Evolutionary conservation across 1,284 basidiomycete species (phyloP), one percentile per base, ranked within the genome.

Genomic region (Ceratobasidium theobromae): DNA sequence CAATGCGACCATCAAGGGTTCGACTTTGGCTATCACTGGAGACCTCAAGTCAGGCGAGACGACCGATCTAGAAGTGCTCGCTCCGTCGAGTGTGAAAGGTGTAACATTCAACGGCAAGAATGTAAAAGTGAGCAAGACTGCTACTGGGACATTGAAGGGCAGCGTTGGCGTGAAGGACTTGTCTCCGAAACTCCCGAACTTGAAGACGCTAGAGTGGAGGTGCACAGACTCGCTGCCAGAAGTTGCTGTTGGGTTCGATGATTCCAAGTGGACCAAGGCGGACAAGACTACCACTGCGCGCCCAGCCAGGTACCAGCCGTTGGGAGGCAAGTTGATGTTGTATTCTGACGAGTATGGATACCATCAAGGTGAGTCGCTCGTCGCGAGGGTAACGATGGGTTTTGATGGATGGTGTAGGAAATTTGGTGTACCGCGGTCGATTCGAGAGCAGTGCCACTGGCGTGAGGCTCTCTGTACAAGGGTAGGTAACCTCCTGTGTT

Each of bases 201-300:
- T 80, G 65, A 71, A 72, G 11, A 72, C 75, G 1, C 70, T 76
- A 23, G 69, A 71, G 27, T 83, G 81, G 81, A 73, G 68, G 28
- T 80, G 76, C 69, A 71, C 73, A 9, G 79, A 82, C 69, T 79
- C 79, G 4, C 68, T 82, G 45, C 81, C 80, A 0, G 81, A 82
- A 71, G 69, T 79, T 33, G 55, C 67, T 14, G 32, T 68, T 1
- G 70, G 67, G 0, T 81, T 78, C 66, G 76, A 79, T 68, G 80
- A 81, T 70, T 73, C 72, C 23, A 70, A 72, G 23, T 81, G 81
- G 74, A 66, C 66, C 0, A 64, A 74, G 8, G 81, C 80, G 33
- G 77, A 80, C 65, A 78, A 80, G 71, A 81, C 80, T 3, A 72
- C 69, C 4, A 82, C 80, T 11, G 69, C 68, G 28, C 73, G 80